Conservation (phyloP, 73 alveolate species). For the Symbiodinium natans region DNA sequence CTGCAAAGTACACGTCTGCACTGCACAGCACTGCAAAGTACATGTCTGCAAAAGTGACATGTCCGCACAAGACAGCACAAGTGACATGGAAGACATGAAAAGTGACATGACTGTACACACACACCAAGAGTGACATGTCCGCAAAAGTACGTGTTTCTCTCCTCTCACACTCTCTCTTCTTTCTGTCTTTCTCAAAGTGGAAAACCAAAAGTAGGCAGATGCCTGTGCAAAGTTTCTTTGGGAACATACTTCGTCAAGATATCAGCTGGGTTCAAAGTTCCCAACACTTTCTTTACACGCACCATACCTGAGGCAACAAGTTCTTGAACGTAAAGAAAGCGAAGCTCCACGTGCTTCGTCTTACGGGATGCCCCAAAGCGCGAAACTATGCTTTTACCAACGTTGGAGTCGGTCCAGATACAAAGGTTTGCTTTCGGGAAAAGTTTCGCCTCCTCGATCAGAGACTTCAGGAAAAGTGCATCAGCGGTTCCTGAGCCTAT, state of each 20-base stretch:
- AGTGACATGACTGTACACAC: too few species aligned
- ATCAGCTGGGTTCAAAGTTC: constrained; percentile 7
- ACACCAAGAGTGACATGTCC: too few species aligned
- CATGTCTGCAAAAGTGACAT: too few species aligned
- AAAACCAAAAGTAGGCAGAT: background rate
- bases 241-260: background rate
- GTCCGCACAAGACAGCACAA: too few species aligned
- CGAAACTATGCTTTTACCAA: background rate
- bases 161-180: too few species aligned
- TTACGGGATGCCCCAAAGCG: background rate
- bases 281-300: background rate
- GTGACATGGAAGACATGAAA: too few species aligned
- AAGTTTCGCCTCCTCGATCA: background rate
- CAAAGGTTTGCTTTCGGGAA: background rate
- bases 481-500: constrained; percentile 10
- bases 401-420: background rate
- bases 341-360: background rate
- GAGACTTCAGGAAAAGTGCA: background rate
- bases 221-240: background rate
- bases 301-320: constrained; percentile 25
- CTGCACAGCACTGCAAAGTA: too few species aligned
- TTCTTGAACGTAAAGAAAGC: background rate
- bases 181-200: too few species aligned
- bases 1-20: too few species aligned
- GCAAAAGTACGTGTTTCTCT: too few species aligned